Conservation (phyloP, 192 early-diverging fungal genomes). For the Coemansia sp. region DNA sequence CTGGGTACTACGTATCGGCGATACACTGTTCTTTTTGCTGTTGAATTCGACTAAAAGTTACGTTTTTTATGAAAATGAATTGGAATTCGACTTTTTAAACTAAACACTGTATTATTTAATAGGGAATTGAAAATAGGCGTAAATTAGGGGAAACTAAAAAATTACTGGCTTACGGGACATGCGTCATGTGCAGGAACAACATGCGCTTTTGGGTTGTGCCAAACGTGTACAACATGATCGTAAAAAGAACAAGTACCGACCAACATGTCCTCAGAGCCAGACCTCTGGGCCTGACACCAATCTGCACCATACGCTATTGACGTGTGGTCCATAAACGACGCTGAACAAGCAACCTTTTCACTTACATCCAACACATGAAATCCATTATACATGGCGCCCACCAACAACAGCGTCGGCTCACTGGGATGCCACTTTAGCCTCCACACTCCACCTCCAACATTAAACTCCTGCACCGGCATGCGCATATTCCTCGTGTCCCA, state of each 20-base stretch:
- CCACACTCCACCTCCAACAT: slow-evolving; percentile 90
- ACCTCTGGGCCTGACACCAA: slow-evolving; percentile 60
- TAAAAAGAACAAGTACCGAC: slow-evolving; percentile 80
- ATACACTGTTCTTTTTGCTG: no score
- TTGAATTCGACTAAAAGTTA: no score
- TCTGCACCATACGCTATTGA: slow-evolving; percentile 79
- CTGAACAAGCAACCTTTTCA: slow-evolving; percentile 1
- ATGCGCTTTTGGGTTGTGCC: slow-evolving; percentile 37
- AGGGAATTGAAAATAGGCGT: not conserved
- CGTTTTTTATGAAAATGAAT: no score
- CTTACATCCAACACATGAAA: slow-evolving; percentile 72
- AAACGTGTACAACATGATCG: slow-evolving; percentile 72
- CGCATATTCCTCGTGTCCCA: slow-evolving; percentile 91
- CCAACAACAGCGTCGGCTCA: slow-evolving; percentile 59
- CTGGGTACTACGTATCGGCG: no score
- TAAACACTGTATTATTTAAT: not conserved
- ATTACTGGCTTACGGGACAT: not conserved
- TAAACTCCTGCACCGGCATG: slow-evolving; percentile 64
- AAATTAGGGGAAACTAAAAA: not conserved
- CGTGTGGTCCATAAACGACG: slow-evolving; percentile 68
- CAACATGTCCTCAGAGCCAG: slow-evolving; percentile 29
- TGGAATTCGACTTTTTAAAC: no score
- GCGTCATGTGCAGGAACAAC: not conserved
- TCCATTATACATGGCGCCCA: slow-evolving; percentile 91
- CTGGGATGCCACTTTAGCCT: slow-evolving; percentile 92